phyloP scores from a whole-genome alignment of 306 rosid genomes.

The Cucumis hystrix region DNA sequence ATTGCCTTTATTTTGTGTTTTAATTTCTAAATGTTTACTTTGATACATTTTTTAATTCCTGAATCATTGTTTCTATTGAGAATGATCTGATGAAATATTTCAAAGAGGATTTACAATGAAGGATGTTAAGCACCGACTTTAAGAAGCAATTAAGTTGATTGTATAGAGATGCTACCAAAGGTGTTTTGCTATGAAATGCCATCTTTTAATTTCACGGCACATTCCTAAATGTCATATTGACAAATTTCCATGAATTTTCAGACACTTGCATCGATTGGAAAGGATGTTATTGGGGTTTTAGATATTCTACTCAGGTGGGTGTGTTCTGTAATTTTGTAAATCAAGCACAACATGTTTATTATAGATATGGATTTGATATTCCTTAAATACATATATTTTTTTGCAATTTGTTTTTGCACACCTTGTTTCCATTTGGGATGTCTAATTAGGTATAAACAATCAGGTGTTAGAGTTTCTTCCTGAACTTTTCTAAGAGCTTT shows the following conservation, averaged over 20 bases:
- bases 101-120: conserved; percentile 91
- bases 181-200: conserved; percentile 14
- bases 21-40: not conserved
- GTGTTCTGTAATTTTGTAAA: conserved; percentile 92
- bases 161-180: conserved; percentile 91
- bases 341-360: no score
- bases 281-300: conserved; percentile 78
- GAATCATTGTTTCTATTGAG: conserved; percentile 31
- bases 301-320: conserved; percentile 93
- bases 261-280: conserved; percentile 77
- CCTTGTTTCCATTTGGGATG: not conserved
- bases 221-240: conserved; percentile 1
- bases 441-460: conserved; percentile 9
- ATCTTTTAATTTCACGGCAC: not conserved
- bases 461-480: conserved; percentile 97
- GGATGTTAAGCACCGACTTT: conserved; percentile 86
- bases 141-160: conserved; percentile 97
- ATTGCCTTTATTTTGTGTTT: conserved; percentile 7
- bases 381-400: not conserved
- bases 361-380: conserved; percentile 35
- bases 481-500: conserved; percentile 63
- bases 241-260: conserved; percentile 17
- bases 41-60: not conserved
- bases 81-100: conserved; percentile 84
- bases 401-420: not conserved